These are phyloP conservation scores for Pterulicium gracile DNA, from an alignment of 1,284 basidiomycete genomes.

Conservation along the genomic window DNA sequence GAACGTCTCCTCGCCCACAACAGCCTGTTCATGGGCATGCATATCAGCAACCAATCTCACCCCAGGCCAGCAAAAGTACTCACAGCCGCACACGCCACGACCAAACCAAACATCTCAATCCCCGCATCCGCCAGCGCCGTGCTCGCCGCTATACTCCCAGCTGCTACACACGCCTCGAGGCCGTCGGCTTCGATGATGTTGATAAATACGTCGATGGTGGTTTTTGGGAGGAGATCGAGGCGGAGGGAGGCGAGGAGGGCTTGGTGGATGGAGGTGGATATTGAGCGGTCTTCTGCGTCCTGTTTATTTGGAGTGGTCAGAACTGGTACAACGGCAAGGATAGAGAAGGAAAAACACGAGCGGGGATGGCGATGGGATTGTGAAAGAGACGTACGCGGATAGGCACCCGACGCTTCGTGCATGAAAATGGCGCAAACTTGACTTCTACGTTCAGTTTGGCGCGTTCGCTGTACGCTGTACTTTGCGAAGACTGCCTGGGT, in stretches of 20 bases:
- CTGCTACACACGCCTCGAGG: constrained; percentile 73
- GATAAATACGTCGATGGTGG: constrained; percentile 86
- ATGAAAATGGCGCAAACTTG: constrained; percentile 94
- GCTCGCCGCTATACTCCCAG: constrained; percentile 80
- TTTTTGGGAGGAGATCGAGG: constrained; percentile 88
- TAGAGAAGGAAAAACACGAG: constrained; percentile 7
- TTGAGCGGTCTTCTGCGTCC: constrained; percentile 89
- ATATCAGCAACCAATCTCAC: background rate
- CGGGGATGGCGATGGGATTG: constrained; percentile 3
- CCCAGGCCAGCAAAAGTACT: too few species aligned
- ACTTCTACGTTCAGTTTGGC: constrained; percentile 91
- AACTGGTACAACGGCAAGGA: background rate
- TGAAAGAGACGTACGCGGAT: constrained; percentile 59
- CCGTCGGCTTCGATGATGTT: constrained; percentile 89
- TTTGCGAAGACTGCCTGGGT: constrained; percentile 83
- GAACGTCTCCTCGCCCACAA: constrained; percentile 43
- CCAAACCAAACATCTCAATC: constrained; percentile 80
- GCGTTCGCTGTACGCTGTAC: constrained; percentile 68
- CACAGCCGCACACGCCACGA: constrained; percentile 68
- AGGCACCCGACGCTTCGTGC: constrained; percentile 64
- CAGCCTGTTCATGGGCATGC: constrained; percentile 27
- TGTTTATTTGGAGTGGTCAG: constrained; percentile 22
- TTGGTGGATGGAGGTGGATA: constrained; percentile 79
- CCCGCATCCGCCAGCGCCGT: constrained; percentile 85
- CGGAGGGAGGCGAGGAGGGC: constrained; percentile 80